These are phyloP conservation scores for Cardiospermum halicacabum DNA, from an alignment of 345 rosid genomes.

Conservation along the genomic window DNA sequence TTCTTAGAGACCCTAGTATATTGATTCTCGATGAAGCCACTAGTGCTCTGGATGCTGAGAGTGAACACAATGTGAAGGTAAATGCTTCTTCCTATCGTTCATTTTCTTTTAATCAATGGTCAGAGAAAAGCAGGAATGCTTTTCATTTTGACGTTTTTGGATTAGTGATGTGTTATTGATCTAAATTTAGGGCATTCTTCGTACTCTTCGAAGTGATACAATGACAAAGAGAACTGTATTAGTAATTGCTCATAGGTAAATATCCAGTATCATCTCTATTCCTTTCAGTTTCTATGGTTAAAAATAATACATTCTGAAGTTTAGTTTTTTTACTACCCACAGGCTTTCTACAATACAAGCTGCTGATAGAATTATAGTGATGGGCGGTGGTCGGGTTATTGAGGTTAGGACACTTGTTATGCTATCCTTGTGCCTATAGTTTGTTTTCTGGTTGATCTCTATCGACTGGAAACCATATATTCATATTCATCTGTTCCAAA, in stretches of 20 bases:
- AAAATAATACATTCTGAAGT: slow-evolving; percentile 8
- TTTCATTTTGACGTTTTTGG: slow-evolving; percentile 4
- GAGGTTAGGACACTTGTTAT: slow-evolving; percentile 43
- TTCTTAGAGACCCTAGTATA: slow-evolving; percentile 85
- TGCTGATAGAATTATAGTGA: slow-evolving; percentile 86
- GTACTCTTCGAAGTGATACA: slow-evolving; percentile 52
- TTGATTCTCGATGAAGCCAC: slow-evolving; percentile 97
- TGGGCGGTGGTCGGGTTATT: slow-evolving; percentile 70
- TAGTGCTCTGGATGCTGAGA: slow-evolving; percentile 94
- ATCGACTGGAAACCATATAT: not conserved
- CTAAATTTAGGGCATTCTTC: slow-evolving; percentile 68
- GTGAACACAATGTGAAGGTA: slow-evolving; percentile 95
- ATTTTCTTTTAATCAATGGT: not conserved
- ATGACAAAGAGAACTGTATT: slow-evolving; percentile 68
- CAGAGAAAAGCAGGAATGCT: not conserved
- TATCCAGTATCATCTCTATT: not conserved
- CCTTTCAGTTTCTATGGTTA: not conserved
- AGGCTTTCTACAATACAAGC: slow-evolving; percentile 94
- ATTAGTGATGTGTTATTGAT: slow-evolving; percentile 5
- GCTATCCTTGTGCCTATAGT: not conserved
- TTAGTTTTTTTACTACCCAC: slow-evolving; percentile 21
- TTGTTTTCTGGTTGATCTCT: not conserved
- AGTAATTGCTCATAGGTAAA: slow-evolving; percentile 85
- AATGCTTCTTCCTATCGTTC: slow-evolving; percentile 1
- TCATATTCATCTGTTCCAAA: not conserved